Evolutionary conservation across 2,329 filamentous ascomycete species (phyloP), one percentile per base, ranked within the genome.

Genomic region (Fusarium armeniacum): DNA sequence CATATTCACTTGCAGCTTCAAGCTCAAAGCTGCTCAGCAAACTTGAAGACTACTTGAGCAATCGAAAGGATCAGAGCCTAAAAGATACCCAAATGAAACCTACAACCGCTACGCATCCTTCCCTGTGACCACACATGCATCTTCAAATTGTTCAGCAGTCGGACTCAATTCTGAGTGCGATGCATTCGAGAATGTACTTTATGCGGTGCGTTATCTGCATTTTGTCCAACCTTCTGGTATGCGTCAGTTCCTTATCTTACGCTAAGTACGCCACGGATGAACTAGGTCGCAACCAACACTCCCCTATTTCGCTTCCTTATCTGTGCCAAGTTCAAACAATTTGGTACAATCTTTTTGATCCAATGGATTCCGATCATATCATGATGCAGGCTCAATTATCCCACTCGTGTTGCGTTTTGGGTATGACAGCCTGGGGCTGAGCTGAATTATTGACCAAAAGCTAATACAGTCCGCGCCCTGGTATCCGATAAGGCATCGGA

Each of bases 231-330:
- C 63, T 57, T 24, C 28, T 33, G 50, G 45, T 36, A 49, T 54
- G 56, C 33, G 33, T 30, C n/a, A 44, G 33, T 57, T 52, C 41
- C 72, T 74, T 74, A 74, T 74, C 72, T 70, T 60, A 40, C 65
- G 57, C 69, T 69, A 72, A 67, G 38, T 41, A 58, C 54, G 62
- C 65, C 65, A 71, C 68, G 62, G 50, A 46, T 55, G 38, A 62
- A 40, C 41, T 43, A 50, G 53, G 43, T 56, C 43, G 18, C 44
- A 60, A 58, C 43, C 16, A 33, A 24, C 15, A 49, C 52, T 40
- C 46, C 46, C 45, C 36, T 51, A 50, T 58, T 16, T 22, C 13
- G 43, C 30, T 44, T 49, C 53, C 51, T 65, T 71, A 66, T 70
- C 64, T 68, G 35, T 38, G 51, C 46, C 54, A 73, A 62, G 52